Base-by-base conservation (phyloP, 805 yeast species). In the Phaffomyces antillensis region DNA sequence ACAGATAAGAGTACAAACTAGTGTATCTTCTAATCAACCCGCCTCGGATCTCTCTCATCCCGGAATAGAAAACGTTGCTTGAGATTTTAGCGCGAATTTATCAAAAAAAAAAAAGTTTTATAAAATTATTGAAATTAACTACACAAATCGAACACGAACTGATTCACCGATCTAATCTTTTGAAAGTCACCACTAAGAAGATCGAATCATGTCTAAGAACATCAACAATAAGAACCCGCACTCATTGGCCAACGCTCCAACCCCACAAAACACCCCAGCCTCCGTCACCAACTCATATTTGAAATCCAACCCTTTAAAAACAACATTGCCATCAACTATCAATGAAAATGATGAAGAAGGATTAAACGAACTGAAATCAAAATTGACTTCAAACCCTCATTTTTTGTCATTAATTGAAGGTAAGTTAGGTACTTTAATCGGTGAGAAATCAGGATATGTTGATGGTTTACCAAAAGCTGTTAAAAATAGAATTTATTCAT, bases 261-360 rank as follows among this genome's bases (percentile, higher is more conserved):
- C 99, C 1, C 99, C 99, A 6, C 99, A 93, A 63, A 93, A 93
- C 73, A 93, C 99, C 1, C 99, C 99, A 15, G 86, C 98, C 4
- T 81, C 91, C 32, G 86, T 83, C 33, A 74, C 87, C 36, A 81
- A 79, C 49, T 82, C 90, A 20, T 86, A 81, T 60, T 69, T 88
- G 63, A 79, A 76, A 61, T 73, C 73, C 41, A 74, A 78, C 53
- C 79, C 77, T 20, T 39, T 56, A 41, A 47, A 46, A 32, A 34
- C 41, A 17, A 81, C 82, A 44, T 70, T 81, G 41, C 80, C 87
- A 25, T 66, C 72, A 42, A 87, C 96, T 37, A 86, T 86, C 59
- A 75, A 73, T 52, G 96, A 89, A 62, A 57, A 59, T 60, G 75
- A 72, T 51, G 96, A 87, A 61, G 48, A 51, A 23, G 42, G 46